phyloP scores from a whole-genome alignment of 2,329 filamentous ascomycete species.

The Venturia effusa region DNA sequence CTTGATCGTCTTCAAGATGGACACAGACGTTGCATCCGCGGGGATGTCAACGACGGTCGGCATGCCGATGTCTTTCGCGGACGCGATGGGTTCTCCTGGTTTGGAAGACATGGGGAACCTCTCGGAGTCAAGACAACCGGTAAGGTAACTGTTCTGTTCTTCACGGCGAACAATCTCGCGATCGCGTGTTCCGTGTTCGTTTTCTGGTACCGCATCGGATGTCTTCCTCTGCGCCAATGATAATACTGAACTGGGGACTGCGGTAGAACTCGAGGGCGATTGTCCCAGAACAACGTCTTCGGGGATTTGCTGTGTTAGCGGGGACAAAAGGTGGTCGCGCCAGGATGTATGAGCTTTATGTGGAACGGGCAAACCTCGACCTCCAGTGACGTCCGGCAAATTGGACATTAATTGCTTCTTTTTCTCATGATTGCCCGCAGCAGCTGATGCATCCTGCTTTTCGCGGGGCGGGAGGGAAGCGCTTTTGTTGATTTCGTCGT shows the following conservation, averaged over 20 bases:
- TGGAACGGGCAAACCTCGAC: not conserved
- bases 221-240: not conserved
- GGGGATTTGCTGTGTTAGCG: not conserved
- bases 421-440: not conserved
- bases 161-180: not conserved
- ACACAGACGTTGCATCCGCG: not conserved
- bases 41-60: not conserved
- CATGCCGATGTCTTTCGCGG: not conserved
- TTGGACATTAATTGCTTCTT: not conserved
- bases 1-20: not conserved
- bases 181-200: not conserved
- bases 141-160: no score
- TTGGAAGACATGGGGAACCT: not conserved
- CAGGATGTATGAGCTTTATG: not conserved
- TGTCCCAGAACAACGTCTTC: not conserved
- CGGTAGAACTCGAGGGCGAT: not conserved
- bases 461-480: not conserved
- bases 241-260: not conserved
- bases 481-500: not conserved
- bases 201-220: not conserved
- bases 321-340: not conserved
- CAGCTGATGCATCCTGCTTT: not conserved
- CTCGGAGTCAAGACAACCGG: not conserved
- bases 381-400: not conserved
- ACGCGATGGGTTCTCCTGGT: not conserved